Base-by-base conservation (phyloP, 2,329 filamentous ascomycete species). In the Aspergillus terreus region DNA sequence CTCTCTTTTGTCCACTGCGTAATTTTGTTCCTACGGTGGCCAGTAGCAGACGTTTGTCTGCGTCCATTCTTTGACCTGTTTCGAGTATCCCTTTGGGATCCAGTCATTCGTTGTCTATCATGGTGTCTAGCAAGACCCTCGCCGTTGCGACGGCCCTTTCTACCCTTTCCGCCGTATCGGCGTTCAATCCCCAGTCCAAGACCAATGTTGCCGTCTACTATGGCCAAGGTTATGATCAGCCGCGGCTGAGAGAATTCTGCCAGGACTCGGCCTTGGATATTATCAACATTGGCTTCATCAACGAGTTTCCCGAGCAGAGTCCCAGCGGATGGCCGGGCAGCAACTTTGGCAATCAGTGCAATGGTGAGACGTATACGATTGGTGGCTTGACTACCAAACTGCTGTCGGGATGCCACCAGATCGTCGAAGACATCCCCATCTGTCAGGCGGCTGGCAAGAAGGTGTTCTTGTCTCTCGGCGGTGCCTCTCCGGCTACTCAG, bases 261-360 rank as follows among this genome's bases (percentile, higher is more conserved):
- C 60, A 72, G 35, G 76, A 82, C 48, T 66, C 73, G 0, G 73
- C 70, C 30, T 64, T 81, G 51, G 81, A 83, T 55, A 78, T 83
- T 45, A 78, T 84, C 62, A 78, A 77, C 53, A 65, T 83, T 52
- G 79, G 70, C 4, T 84, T 83, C 58, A 70, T 84, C 50, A 80
- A 80, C 56, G 57, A 68, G 36, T 83, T 82, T 58, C 80, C 81
- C 0, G 70, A 76, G 47, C 69, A 74, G 43, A 61, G 63, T 27
- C 25, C 63, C 15, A 72, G 70, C 36, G 75, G 73, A 33, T 80
- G 72, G 55, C 80, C 81, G 4, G 74, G 72, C 10, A 76, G 73
- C 11, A 82, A 83, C 67, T 83, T 82, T 60, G 81, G 77, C 55
- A 81, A 80, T 58, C 78, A 79, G 40, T 83, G 81, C 57, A 71